phyloP scores from a whole-genome alignment of 202 grass and related monocot genomes.

The Eragrostis tef region DNA sequence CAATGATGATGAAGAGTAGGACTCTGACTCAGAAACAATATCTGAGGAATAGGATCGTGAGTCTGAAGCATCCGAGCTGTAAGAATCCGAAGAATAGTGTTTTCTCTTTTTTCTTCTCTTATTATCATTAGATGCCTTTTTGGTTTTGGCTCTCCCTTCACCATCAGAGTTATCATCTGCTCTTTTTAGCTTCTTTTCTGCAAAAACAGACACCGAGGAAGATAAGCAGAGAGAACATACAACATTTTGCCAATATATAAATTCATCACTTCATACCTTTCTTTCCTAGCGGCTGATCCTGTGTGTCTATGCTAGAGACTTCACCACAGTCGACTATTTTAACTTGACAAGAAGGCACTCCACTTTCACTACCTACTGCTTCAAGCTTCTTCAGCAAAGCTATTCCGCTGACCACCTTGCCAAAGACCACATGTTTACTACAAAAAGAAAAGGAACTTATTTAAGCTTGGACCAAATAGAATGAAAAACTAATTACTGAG shows the following conservation, averaged over 20 bases:
- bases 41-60: conserved; percentile 67
- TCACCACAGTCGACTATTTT: conserved; percentile 83
- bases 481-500: neutral
- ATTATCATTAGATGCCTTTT: conserved; percentile 41
- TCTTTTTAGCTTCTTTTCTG: conserved; percentile 63
- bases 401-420: conserved; percentile 59
- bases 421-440: conserved; percentile 85
- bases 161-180: conserved; percentile 44
- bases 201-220: conserved; percentile 32
- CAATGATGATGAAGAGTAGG: conserved; percentile 61
- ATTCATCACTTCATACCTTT: conserved; percentile 56
- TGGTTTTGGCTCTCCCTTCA: conserved; percentile 45
- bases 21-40: conserved; percentile 65
- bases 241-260: conserved; percentile 15
- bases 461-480: conserved; percentile 9
- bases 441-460: conserved; percentile 43
- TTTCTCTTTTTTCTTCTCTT: conserved; percentile 69
- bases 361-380: conserved; percentile 48
- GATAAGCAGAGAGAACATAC: conserved; percentile 24
- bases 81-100: conserved; percentile 73
- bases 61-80: conserved; percentile 74
- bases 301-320: conserved; percentile 45
- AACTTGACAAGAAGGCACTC: conserved; percentile 53
- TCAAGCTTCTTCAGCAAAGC: conserved; percentile 72
- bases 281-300: conserved; percentile 46